Evolutionary conservation across 1,284 basidiomycete species (phyloP), one percentile per base, ranked within the genome.

Genomic region (Puccinia horiana): DNA sequence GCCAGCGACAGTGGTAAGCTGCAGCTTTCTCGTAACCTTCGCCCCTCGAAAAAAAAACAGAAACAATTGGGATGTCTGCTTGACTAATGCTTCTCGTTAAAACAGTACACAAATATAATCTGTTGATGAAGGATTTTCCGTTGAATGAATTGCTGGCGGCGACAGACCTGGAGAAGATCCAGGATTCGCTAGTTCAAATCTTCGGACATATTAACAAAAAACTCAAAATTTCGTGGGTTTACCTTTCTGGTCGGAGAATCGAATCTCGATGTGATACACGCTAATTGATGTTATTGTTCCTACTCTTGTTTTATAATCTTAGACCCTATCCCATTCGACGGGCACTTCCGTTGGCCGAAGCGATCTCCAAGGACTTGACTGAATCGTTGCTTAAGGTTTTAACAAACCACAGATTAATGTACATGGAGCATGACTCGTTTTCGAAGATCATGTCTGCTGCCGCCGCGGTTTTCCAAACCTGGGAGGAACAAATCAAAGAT

Each of bases 71-170:
- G 5, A 65, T 35, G n/a, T 16, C 16, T 29, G 26, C 16, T 5
- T 65, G 18, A 65, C 61, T 65, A 8, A 37, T 72, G 35, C 26
- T 32, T 58, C 29, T 54, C 18, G 35, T 69, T 26, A 29, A 37
- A 75, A 2, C 84, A 94, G 95, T 96, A 2, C 94, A 95, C 89
- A 96, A 96, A 87, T 96, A 98, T 89, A 98, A 99, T 86, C 92
- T 94, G 84, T 90, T 99, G 83, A 98, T 99, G 96, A 97, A 96
- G 88, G 97, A 99, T 86, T 98, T 99, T 85, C 97, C 97, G 0
- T 89, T 99, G 58, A 96, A 98, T 86, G 96, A 98, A 86, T 91
- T 99, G 20, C 90, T 99, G 26, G 94, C 96, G 2, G 95, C 97
- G 0, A 97, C 96, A 0, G 96, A 98, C 87, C 91, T 99, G 2